Evolutionary conservation across 257 asterid genomes (phyloP).

Genomic region (Petunia secreta): DNA sequence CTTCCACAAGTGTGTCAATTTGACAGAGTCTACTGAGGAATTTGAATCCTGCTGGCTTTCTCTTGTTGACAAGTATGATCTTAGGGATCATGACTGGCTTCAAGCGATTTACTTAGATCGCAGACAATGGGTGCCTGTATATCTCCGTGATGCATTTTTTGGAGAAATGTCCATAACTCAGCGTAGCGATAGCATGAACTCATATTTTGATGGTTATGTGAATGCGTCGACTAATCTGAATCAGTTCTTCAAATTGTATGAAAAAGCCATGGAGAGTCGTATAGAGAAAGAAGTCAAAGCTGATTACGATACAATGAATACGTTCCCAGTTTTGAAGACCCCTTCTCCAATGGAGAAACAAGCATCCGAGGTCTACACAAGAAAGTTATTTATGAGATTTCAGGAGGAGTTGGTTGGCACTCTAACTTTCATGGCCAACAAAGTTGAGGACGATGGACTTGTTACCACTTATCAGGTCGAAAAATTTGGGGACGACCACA

Average conservation of each 20-base stretch:
- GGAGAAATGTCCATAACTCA: slow-evolving; percentile 94
- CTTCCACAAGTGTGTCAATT: slow-evolving; percentile 86
- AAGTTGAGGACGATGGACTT: slow-evolving; percentile 78
- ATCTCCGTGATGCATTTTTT: slow-evolving; percentile 83
- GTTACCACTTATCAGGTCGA: slow-evolving; percentile 75
- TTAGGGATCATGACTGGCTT: slow-evolving; percentile 84
- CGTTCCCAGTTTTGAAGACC: slow-evolving; percentile 69
- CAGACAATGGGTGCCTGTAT: slow-evolving; percentile 90
- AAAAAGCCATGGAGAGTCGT: slow-evolving; percentile 96
- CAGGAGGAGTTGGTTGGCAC: slow-evolving; percentile 95
- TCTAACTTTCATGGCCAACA: slow-evolving; percentile 85
- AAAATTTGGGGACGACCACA: slow-evolving; percentile 86
- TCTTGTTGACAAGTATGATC: slow-evolving; percentile 66
- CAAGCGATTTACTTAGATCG: slow-evolving; percentile 68
- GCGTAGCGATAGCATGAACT: slow-evolving; percentile 89
- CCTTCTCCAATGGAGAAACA: slow-evolving; percentile 99
- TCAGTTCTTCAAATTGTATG: slow-evolving; percentile 88
- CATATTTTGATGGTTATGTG: slow-evolving; percentile 92
- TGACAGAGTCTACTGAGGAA: slow-evolving; percentile 74
- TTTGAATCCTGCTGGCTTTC: slow-evolving; percentile 91
- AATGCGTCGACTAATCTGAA: slow-evolving; percentile 90
- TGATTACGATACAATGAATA: slow-evolving; percentile 83
- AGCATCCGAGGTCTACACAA: slow-evolving; percentile 87
- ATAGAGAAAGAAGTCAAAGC: slow-evolving; percentile 97
- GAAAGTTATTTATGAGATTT: slow-evolving; percentile 77